Percentiles rank a stretch among this genome's conserved stretches.
Conservation (phyloP, 352 stramenopile species). For the Phytophthora melonis region DNA sequence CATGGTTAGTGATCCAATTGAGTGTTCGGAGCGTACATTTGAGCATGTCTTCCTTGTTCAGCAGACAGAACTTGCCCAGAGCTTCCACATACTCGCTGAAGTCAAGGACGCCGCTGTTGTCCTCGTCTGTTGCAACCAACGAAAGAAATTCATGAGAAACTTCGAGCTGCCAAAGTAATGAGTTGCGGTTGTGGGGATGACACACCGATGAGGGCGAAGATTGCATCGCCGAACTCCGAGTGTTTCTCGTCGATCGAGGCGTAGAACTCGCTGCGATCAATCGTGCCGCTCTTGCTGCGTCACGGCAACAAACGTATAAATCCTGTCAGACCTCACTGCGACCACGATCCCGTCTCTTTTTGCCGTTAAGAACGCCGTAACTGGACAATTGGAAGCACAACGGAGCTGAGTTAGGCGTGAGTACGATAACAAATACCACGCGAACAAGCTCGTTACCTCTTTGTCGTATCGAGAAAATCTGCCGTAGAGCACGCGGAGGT, state of each 20-base stretch:
- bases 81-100: slow-evolving; percentile 84
- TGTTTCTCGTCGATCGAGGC: slow-evolving; percentile 73
- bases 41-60: slow-evolving; percentile 79
- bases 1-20: not conserved
- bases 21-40: slow-evolving; percentile 52
- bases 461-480: slow-evolving; percentile 73
- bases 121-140: slow-evolving; percentile 46
- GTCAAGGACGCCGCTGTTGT: slow-evolving; percentile 75
- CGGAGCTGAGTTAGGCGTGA: too few species aligned
- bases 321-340: not conserved
- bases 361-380: not conserved
- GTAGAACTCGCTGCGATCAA: slow-evolving; percentile 78
- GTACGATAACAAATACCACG: not conserved
- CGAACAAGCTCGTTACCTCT: slow-evolving; percentile 45
- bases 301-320: slow-evolving; percentile 5
- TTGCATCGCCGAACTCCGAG: slow-evolving; percentile 75
- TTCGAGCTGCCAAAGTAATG: not conserved
- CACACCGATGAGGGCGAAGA: slow-evolving; percentile 76
- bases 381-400: not conserved
- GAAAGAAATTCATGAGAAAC: not conserved
- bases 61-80: slow-evolving; percentile 77
- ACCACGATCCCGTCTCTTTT: not conserved
- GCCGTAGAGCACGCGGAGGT: slow-evolving; percentile 61
- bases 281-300: slow-evolving; percentile 70
- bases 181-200: not conserved